phyloP scores from a whole-genome alignment of 352 stramenopile genomes.

The Lagenidium giganteum region DNA sequence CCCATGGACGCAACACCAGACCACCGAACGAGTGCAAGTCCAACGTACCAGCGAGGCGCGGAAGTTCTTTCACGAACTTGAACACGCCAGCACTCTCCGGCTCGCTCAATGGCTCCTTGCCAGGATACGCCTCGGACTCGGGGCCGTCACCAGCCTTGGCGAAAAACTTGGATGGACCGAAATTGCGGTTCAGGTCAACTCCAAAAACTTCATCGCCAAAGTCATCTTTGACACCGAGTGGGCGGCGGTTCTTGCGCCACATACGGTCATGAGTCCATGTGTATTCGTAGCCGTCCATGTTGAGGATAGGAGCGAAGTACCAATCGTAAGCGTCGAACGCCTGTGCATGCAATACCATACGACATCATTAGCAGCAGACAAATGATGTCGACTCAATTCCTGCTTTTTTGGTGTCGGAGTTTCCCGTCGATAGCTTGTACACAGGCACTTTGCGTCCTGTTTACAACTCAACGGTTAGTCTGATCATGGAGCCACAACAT shows the following conservation, averaged over 20 bases:
- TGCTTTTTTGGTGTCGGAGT: constrained; percentile 9
- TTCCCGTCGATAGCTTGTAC: constrained; percentile 18
- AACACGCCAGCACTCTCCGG: constrained; percentile 19
- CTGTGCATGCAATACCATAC: constrained; percentile 7
- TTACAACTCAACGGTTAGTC: neutral
- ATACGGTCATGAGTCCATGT: constrained; percentile 21
- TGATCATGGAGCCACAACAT: constrained; percentile 17
- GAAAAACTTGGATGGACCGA: constrained; percentile 11
- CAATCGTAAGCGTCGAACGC: constrained; percentile 19
- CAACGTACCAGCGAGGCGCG: constrained; percentile 11
- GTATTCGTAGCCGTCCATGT: constrained; percentile 28
- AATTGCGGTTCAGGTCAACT: constrained; percentile 31
- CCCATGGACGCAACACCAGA: constrained; percentile 17
- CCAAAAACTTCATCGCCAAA: constrained; percentile 12
- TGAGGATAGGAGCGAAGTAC: constrained; percentile 26
- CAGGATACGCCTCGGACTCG: constrained; percentile 18
- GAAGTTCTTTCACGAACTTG: constrained; percentile 13
- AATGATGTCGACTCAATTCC: no score
- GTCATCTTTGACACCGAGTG: constrained; percentile 9
- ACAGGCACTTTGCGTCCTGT: constrained; percentile 15
- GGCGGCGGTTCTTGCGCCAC: constrained; percentile 29
- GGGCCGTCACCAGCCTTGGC: constrained; percentile 13
- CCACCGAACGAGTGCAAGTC: constrained; percentile 25
- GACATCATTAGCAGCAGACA: constrained; percentile 17
- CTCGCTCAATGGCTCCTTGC: constrained; percentile 13